Base-by-base conservation (phyloP, 2,329 filamentous ascomycete species). In the Aspergillus sp. region DNA sequence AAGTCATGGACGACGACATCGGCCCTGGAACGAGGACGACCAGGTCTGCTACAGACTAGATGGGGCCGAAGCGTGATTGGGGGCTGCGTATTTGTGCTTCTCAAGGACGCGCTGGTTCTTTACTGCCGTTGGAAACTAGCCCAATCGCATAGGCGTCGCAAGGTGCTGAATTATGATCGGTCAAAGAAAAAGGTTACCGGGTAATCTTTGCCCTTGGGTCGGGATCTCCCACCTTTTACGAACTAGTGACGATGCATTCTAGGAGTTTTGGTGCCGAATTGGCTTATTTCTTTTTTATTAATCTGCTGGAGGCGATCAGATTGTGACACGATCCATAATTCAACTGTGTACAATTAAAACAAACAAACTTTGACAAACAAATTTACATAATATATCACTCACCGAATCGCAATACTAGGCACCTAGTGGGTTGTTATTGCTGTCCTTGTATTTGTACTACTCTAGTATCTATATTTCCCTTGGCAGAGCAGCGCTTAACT, bases 21-120 rank as follows among this genome's bases (percentile, higher is more conserved):
- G 2, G 62, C 67, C 33, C 61, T 72, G 53, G 72, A 76, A 48
- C 68, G 71, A 31, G 71, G 79, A 37, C 79, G 83, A 3, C 84
- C 84, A 0, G 88, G 90, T 0, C 79, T 98, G 25, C 73, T 99
- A 33, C 90, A 95, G 69, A 85, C 90, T 65, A 86, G 88, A 58
- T 98, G 95, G 91, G 95, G 92, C 1, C 83, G 95, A 56, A 97
- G 90, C 68, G 80, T 99, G 3, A 83, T 95, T 1, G 95, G 95
- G 1, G 95, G 95, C 0, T 95, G 91, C 70, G 76, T 96, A 19
- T 96, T 93, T 67, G 87, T 98, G 15, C 87, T 96, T 9, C 74
- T 96, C 52, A 95, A 93, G 73, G 87, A 88, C 71, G 83, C 82
- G 6, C 66, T 88, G 35, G 76, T 85, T 65, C 73, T 88, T 2